Evolutionary conservation across 345 rosid genomes (phyloP), one percentile per base, ranked within the genome.

Genomic region (Gossypium raimondii): DNA sequence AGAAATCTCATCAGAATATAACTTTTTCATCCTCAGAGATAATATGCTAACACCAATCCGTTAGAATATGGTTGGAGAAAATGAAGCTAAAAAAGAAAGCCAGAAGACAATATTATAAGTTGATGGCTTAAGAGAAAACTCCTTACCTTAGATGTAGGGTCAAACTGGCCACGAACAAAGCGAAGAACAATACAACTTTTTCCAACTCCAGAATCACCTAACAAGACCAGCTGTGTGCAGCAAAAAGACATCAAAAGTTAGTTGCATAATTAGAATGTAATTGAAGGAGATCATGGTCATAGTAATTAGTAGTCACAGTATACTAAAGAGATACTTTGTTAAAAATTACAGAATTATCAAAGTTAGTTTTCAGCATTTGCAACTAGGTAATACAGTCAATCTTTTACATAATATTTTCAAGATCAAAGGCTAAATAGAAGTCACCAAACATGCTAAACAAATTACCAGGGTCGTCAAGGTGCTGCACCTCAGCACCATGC

Each of bases 161-260:
- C 98, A 85, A 94, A 94, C 81, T 94, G 97, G 67, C 97, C 98
- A 77, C 98, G 94, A 75, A 94, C 98, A 86, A 94, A 94, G n/a
- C 93, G 95, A 64, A 94, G 97, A 69, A 94, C 98, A 71, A 94
- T 94, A 79, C 98, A 94, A 74, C 98, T 94, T 82, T 94, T 94
- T 70, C 98, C 98, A 22, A 94, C 98, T 76, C 98, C 98, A 52
- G 98, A 94, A 80, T 94, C 97, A 76, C 98, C 98, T 83, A 94
- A 85, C 41, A 94, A 78, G 76, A 94, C 98, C 75, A 92, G 86
- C 98, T 94, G 88, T 76, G 73, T 38, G 71, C 16, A 73, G 72
- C 77, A 63, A 62, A 41, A 81, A 77, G 71, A 16, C 67, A 72
- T 69, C 9, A 24, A 76, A 76, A 76, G 14, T 20, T 82, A 80